Evolutionary conservation across 352 stramenopile genomes (phyloP).

Genomic region (Globisporangium abappressorium): DNA sequence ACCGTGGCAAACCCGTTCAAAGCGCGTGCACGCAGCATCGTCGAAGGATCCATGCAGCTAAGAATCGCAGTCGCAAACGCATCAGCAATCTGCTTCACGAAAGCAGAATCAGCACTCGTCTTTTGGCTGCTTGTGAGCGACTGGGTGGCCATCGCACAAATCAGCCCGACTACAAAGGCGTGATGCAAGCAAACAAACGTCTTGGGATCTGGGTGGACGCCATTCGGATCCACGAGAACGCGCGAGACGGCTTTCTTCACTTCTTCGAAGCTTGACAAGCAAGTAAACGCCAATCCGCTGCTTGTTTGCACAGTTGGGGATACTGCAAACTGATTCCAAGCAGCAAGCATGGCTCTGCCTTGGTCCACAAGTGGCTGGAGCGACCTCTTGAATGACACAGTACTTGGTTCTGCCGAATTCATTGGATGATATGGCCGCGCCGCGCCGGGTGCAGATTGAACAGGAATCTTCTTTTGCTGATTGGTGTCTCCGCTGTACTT

Average conservation of each 20-base stretch:
- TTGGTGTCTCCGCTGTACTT: slow-evolving; percentile 7
- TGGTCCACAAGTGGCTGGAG: slow-evolving; percentile 67
- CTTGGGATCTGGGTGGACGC: slow-evolving; percentile 37
- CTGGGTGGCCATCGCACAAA: slow-evolving; percentile 77
- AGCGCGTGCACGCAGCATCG: slow-evolving; percentile 46
- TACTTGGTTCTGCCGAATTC: slow-evolving; percentile 1
- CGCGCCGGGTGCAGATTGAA: neutral
- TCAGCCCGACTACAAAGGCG: slow-evolving; percentile 69
- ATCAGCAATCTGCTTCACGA: slow-evolving; percentile 71
- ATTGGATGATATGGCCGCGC: slow-evolving; percentile 9
- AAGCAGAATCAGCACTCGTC: slow-evolving; percentile 47
- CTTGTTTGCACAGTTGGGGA: slow-evolving; percentile 46
- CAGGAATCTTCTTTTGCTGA: slow-evolving; percentile 4
- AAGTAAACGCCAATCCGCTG: slow-evolving; percentile 58
- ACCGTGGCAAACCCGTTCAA: slow-evolving; percentile 56
- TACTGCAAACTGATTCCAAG: slow-evolving; percentile 72
- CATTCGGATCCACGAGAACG: slow-evolving; percentile 51
- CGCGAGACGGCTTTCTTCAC: slow-evolving; percentile 72
- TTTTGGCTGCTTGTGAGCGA: slow-evolving; percentile 66
- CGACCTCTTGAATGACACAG: slow-evolving; percentile 42
- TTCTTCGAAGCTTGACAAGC: slow-evolving; percentile 74
- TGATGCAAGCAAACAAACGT: slow-evolving; percentile 84
- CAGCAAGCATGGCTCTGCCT: slow-evolving; percentile 63
- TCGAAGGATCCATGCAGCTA: slow-evolving; percentile 69
- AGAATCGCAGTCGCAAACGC: slow-evolving; percentile 74